These are phyloP conservation scores for Adansonia digitata DNA, from an alignment of 345 rosid species.

Conservation along the genomic window DNA sequence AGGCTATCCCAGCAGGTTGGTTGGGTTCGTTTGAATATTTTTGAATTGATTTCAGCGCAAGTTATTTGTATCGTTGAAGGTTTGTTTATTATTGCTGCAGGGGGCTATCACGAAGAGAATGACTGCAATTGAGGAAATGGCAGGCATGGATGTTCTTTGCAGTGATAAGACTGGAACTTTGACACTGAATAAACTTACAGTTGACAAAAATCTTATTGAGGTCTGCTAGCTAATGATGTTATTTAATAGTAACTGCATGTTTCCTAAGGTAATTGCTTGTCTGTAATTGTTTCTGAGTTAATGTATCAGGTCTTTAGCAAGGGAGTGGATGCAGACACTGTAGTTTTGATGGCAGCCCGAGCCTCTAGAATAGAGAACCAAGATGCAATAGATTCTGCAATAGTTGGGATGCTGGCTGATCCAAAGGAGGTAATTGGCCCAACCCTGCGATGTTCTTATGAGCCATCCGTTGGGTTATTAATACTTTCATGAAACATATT, in stretches of 20 bases:
- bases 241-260: background rate
- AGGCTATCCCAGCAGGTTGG: slow-evolving; percentile 91
- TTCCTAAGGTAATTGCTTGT: slow-evolving; percentile 8
- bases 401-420: slow-evolving; percentile 95
- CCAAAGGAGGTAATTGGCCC: slow-evolving; percentile 73
- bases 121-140: slow-evolving; percentile 99
- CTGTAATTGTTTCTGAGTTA: slow-evolving; percentile 20
- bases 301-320: slow-evolving; percentile 71
- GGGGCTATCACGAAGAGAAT: slow-evolving; percentile 98
- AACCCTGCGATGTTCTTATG: background rate
- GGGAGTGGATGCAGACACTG: slow-evolving; percentile 85
- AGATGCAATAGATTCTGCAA: slow-evolving; percentile 95
- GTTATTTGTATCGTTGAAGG: slow-evolving; percentile 14
- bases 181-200: slow-evolving; percentile 90
- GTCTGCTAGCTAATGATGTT: slow-evolving; percentile 32
- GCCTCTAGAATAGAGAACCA: slow-evolving; percentile 94
- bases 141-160: slow-evolving; percentile 99
- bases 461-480: background rate
- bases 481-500: background rate
- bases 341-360: slow-evolving; percentile 91
- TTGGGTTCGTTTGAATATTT: slow-evolving; percentile 5
- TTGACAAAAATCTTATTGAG: slow-evolving; percentile 95
- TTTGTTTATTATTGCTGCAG: slow-evolving; percentile 9
- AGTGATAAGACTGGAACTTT: slow-evolving; percentile 99
- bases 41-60: slow-evolving; percentile 3